Evolutionary conservation across 148 eudicot genomes (phyloP).

Genomic region (Hydrangea macrophylla): DNA sequence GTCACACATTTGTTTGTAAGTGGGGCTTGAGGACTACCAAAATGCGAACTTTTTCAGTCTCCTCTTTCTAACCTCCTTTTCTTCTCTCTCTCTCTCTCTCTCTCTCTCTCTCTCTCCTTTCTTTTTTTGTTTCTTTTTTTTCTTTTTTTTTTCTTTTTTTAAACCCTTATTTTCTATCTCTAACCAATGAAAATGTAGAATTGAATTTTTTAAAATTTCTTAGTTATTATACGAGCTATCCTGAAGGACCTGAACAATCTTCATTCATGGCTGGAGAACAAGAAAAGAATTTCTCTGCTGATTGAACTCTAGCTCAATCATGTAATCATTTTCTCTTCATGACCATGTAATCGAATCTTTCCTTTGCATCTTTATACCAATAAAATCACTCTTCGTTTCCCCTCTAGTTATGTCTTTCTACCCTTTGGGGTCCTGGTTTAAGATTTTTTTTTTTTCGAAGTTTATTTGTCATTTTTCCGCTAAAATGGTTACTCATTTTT

Average conservation of each 20-base stretch:
- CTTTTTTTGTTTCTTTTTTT: no score
- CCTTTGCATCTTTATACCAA: not conserved
- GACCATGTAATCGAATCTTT: not conserved
- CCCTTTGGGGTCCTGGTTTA: not conserved
- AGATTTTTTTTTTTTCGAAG: no score
- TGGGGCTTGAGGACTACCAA: not conserved
- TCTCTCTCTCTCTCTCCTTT: no score
- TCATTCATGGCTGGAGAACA: not conserved
- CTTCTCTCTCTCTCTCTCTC: not conserved
- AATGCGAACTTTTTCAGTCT: not conserved
- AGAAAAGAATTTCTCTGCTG: not conserved
- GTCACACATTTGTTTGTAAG: not conserved
- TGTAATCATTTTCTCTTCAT: not conserved
- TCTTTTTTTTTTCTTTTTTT: no score
- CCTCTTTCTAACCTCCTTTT: not conserved
- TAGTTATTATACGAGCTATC: no score
- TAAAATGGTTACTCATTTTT: not conserved
- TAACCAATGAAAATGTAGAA: no score
- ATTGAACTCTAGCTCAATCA: not conserved
- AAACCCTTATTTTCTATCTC: no score
- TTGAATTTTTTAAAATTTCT: no score
- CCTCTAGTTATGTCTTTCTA: not conserved
- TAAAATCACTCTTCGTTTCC: not conserved
- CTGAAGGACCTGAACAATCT: not conserved
- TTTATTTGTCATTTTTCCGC: not conserved